phyloP scores from a whole-genome alignment of 1,284 basidiomycete genomes.

The Waitea zeae region DNA sequence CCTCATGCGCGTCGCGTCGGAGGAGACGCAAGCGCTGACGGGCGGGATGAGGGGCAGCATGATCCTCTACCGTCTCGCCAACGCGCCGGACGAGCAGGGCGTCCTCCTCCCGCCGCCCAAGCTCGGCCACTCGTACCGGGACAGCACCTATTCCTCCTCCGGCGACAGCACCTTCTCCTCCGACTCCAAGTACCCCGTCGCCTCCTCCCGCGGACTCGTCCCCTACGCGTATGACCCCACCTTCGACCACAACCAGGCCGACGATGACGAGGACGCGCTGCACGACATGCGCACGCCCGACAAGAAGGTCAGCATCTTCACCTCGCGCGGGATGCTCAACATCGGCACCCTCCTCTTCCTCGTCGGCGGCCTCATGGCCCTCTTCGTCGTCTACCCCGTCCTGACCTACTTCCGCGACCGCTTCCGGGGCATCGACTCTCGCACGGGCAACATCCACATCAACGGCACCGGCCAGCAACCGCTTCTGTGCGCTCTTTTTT shows the following conservation, averaged over 20 bases:
- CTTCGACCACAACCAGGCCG: slow-evolving; percentile 33
- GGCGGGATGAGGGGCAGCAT: not conserved
- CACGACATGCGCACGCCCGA: slow-evolving; percentile 26
- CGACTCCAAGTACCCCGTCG: slow-evolving; percentile 47
- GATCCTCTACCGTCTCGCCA: slow-evolving; percentile 3
- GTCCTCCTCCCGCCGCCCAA: slow-evolving; percentile 15
- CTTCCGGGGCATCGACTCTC: slow-evolving; percentile 35
- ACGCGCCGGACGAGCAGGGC: not conserved
- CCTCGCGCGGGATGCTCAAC: slow-evolving; percentile 27
- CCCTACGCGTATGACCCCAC: slow-evolving; percentile 54
- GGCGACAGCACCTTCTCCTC: slow-evolving; percentile 31
- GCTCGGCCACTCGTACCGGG: slow-evolving; percentile 13
- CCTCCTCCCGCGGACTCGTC: slow-evolving; percentile 27
- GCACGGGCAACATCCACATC: slow-evolving; percentile 47
- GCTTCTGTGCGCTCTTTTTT: slow-evolving; percentile 11
- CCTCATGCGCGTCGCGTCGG: slow-evolving; percentile 3
- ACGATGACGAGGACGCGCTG: slow-evolving; percentile 52
- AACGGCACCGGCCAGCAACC: slow-evolving; percentile 46
- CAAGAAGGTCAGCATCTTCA: slow-evolving; percentile 14
- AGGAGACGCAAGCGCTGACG: slow-evolving; percentile 2
- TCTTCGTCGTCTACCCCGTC: slow-evolving; percentile 74
- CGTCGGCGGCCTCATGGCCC: slow-evolving; percentile 22
- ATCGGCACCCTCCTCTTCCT: slow-evolving; percentile 28
- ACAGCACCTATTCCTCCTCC: slow-evolving; percentile 23
- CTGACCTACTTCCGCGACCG: slow-evolving; percentile 31